These are phyloP conservation scores for Coriolopsis trogii DNA, from an alignment of 1,284 basidiomycete species.

Conservation along the genomic window DNA sequence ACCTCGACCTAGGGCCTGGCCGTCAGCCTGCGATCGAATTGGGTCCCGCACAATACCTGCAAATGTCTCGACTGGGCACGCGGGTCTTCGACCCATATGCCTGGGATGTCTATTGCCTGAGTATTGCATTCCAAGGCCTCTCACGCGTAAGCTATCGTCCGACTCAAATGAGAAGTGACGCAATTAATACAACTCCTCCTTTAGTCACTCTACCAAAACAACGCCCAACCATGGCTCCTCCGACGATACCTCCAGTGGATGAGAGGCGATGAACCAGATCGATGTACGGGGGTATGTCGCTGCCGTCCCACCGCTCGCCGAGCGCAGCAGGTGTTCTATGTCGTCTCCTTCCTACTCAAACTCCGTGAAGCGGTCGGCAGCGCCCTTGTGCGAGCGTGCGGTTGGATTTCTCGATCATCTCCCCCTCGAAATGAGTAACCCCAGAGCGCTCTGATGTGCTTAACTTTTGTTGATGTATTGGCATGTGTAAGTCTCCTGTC, in stretches of 20 bases:
- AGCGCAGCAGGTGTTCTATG: not conserved
- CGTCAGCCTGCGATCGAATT: not conserved
- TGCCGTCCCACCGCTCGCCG: not conserved
- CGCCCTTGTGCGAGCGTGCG: no score
- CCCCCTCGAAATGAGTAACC: no score
- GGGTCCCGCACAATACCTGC: not conserved
- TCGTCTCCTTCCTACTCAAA: no score
- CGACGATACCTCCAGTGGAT: not conserved
- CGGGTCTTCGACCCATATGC: not conserved
- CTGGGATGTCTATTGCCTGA: not conserved
- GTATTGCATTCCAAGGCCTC: not conserved
- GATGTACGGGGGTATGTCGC: not conserved
- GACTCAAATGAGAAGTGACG: not conserved
- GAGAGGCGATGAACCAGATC: not conserved
- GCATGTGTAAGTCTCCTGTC: no score
- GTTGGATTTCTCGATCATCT: no score
- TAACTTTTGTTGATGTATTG: no score
- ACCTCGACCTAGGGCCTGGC: not conserved
- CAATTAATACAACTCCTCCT: not conserved
- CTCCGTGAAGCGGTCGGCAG: no score
- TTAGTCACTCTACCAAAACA: not conserved
- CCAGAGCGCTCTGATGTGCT: no score
- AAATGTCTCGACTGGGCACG: not conserved
- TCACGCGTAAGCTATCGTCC: not conserved
- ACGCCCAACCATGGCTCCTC: not conserved